Evolutionary conservation across 768 basidiomycete genomes (phyloP), one percentile per base, ranked within the genome.

Genomic region (Leccinum subgranulosum): DNA sequence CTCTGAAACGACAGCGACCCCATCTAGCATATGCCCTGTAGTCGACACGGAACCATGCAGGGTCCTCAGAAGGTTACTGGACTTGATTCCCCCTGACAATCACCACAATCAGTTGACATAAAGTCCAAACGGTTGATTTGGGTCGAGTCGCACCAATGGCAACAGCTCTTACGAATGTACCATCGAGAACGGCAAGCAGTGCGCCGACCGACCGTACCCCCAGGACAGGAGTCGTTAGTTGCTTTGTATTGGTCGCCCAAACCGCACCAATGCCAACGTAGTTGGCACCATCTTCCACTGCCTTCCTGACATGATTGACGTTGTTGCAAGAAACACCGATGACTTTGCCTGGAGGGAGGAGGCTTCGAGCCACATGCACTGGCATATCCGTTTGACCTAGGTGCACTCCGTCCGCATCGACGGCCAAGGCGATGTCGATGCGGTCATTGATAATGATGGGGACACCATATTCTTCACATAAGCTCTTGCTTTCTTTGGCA

Each of bases 311-410:
- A 54, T 97, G 87, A 9, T 81, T 79, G 12, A 81, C 60, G 23
- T 82, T 86, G 61, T 86, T 85, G 67, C 90, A 90, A 15, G 88
- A 90, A 11, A 94, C 81, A 1, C 95, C 95, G 31, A 98, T 84
- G 62, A 96, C 81, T 1, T 85, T 75, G 9, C 80, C 82, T 1
- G 77, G 67, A 0, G 91, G 91, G 3, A 98, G 79, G 3, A 97
- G 76, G 12, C 68, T 69, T 25, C 87, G 84, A 3, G 87, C 93
- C 45, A 83, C 68, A 43, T 77, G 66, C 11, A 90, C 77, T 3
- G 89, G 83, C 82, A 92, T 90, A 69, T 96, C 94, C 0, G 83
- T 81, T 73, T 97, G 95, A 6, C 95, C 95, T 46, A 97, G 76
- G 68, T 98, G 95, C 11, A 96, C 85, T 15, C 94, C 94, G 47